Evolutionary conservation across 768 basidiomycete genomes (phyloP).

Genomic region (Crassisporium funariophilum): DNA sequence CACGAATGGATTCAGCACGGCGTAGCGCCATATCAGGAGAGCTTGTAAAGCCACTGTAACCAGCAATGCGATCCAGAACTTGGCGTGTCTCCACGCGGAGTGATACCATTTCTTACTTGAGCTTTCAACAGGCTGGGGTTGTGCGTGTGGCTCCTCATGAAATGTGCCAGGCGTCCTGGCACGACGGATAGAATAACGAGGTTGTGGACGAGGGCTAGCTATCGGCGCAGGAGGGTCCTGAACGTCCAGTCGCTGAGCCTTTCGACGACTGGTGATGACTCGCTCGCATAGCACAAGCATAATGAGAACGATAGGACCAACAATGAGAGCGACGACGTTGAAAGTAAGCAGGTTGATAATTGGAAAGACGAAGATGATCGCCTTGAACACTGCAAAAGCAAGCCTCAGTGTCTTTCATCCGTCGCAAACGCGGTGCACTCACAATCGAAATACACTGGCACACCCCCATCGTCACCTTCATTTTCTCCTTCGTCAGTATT

Average conservation of each 20-base stretch:
- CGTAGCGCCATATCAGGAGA: conserved; percentile 48
- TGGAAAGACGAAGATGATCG: conserved; percentile 55
- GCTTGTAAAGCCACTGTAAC: conserved; percentile 47
- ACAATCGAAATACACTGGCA: conserved; percentile 77
- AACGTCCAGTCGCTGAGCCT: conserved; percentile 1
- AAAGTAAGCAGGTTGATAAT: conserved; percentile 49
- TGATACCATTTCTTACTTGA: conserved; percentile 15
- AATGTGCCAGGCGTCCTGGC: background rate
- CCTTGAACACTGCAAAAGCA: conserved; percentile 55
- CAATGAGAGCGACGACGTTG: conserved; percentile 62
- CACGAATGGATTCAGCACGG: conserved; percentile 65
- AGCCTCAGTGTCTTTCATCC: conserved; percentile 1
- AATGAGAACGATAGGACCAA: conserved; percentile 59
- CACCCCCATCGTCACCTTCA: conserved; percentile 24
- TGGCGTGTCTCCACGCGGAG: conserved; percentile 49
- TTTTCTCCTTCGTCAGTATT: conserved; percentile 31
- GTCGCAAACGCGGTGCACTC: conserved; percentile 25
- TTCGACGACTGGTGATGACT: conserved; percentile 19
- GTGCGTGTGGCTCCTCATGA: background rate
- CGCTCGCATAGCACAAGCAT: conserved; percentile 39
- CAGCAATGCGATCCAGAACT: conserved; percentile 64
- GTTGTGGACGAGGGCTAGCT: conserved; percentile 4
- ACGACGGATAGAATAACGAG: conserved; percentile 4
- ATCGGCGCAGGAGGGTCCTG: background rate
- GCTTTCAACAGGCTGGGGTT: conserved; percentile 7